Evolutionary conservation across 208 protist species (phyloP), one percentile per base, ranked within the genome.

Genomic region (Chromosphaera perkinsii): DNA sequence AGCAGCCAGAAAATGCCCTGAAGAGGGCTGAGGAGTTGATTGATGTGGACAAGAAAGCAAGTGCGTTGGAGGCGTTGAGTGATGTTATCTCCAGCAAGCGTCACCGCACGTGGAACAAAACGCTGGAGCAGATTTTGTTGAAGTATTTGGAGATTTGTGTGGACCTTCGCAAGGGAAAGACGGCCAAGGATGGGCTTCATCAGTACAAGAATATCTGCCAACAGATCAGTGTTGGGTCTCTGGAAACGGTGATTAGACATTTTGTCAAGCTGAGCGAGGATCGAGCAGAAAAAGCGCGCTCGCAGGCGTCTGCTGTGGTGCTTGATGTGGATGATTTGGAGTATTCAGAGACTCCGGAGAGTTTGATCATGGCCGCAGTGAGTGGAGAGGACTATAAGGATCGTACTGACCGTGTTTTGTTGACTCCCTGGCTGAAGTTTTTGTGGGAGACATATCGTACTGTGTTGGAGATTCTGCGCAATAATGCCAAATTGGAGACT

Each of bases 371-470:
- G 35, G 58, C 67, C 42, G 64, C 72, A 20, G 58, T 82, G n/a
- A 76, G 51, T n/a, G 37, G 32, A 9, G 66, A 74, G 40, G 75
- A 75, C 52, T 61, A 35, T 33, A 75, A 76, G 36, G 72, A 82
- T 37, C 63, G 77, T 45, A 76, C 69, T n/a, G 73, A 84, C 24
- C 57, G 69, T 14, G 54, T 31, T 24, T 26, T 67, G 48, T 24
- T 69, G 17, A 45, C 56, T 29, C 66, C 62, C 14, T 73, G 61
- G 68, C 40, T 91, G 26, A 73, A 76, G 20, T 88, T 88, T 45
- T 66, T 87, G 40, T 88, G 81, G 80, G 84, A 89, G 39, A 49
- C 77, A 7, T 89, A 87, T 71, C 78, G 84, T 20, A 84, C 76
- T 10, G 72, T 86, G 17, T 62, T 88, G 29, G 84, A 89, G 35